Conservation (phyloP, 108 stramenopile species). For the Mediolabrus comicus region DNA sequence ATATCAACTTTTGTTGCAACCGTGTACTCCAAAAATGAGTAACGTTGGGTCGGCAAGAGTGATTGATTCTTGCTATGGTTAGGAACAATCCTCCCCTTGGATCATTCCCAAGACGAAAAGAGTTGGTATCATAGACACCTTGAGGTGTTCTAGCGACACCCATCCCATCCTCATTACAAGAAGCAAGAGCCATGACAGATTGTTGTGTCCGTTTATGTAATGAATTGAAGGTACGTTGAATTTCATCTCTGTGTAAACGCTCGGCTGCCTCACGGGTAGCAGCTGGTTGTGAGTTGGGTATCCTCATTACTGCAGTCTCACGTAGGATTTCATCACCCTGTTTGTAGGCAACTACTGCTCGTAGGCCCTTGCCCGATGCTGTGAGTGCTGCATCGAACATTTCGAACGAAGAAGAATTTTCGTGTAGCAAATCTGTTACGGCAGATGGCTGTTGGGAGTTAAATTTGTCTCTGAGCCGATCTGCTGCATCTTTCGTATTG, state of each 20-base stretch:
- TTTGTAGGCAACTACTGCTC: neutral
- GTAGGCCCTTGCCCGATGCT: constrained; percentile 19
- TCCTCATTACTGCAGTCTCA: constrained; percentile 17
- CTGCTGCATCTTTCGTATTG: neutral
- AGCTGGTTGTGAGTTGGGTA: constrained; percentile 11
- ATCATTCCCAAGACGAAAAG: constrained; percentile 5
- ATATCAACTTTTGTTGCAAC: constrained; percentile 5
- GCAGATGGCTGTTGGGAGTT: neutral
- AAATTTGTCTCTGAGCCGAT: neutral
- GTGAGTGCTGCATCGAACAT: constrained; percentile 9
- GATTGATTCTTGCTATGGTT: constrained; percentile 6
- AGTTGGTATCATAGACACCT: constrained; percentile 15
- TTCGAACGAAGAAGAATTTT: constrained; percentile 7
- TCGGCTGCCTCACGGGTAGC: constrained; percentile 11
- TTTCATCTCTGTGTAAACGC: constrained; percentile 2
- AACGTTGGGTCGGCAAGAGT: constrained; percentile 13
- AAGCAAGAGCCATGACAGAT: constrained; percentile 11
- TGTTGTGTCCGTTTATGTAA: neutral
- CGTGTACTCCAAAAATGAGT: constrained; percentile 6
- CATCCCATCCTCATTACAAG: constrained; percentile 2
- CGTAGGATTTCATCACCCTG: constrained; percentile 27
- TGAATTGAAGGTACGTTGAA: constrained; percentile 11
- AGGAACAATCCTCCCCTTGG: constrained; percentile 6
- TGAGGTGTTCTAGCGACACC: constrained; percentile 3
- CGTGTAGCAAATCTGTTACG: neutral